Conservation (phyloP, 169 alveolate species). For the Eimeria acervulina region DNA sequence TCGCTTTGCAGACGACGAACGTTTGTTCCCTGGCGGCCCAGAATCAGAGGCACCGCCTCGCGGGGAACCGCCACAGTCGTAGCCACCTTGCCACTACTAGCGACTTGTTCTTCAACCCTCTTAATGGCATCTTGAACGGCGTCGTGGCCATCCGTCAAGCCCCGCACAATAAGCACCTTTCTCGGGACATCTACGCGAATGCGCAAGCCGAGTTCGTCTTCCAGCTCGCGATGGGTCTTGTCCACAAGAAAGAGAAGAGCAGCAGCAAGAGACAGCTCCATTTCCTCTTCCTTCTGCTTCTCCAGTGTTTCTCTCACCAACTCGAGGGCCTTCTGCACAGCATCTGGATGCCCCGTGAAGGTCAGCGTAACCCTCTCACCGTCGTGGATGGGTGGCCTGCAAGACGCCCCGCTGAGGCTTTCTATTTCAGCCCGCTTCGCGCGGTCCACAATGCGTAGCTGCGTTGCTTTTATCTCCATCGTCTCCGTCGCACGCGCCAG, state of each 20-base stretch:
- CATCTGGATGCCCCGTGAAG: conserved; percentile 71
- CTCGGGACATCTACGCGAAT: conserved; percentile 72
- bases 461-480: conserved; percentile 61
- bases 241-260: conserved; percentile 54
- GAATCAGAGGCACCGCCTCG: conserved; percentile 73
- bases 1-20: conserved; percentile 70
- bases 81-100: conserved; percentile 61
- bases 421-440: conserved; percentile 48
- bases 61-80: conserved; percentile 43
- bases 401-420: conserved; percentile 54
- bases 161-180: conserved; percentile 45
- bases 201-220: conserved; percentile 53
- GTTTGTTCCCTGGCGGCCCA: conserved; percentile 80
- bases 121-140: conserved; percentile 41
- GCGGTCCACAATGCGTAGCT: conserved; percentile 72
- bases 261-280: conserved; percentile 66
- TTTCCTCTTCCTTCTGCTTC: conserved; percentile 66
- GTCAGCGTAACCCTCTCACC: conserved; percentile 68
- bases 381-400: conserved; percentile 34
- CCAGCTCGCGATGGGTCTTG: conserved; percentile 52
- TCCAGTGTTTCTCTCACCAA: conserved; percentile 58
- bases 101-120: conserved; percentile 65
- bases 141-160: neutral
- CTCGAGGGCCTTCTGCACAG: conserved; percentile 65
- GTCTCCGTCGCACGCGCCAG: conserved; percentile 62